Evolutionary conservation across 2,329 filamentous ascomycete genomes (phyloP).

Genomic region (Penicillium palitans): DNA sequence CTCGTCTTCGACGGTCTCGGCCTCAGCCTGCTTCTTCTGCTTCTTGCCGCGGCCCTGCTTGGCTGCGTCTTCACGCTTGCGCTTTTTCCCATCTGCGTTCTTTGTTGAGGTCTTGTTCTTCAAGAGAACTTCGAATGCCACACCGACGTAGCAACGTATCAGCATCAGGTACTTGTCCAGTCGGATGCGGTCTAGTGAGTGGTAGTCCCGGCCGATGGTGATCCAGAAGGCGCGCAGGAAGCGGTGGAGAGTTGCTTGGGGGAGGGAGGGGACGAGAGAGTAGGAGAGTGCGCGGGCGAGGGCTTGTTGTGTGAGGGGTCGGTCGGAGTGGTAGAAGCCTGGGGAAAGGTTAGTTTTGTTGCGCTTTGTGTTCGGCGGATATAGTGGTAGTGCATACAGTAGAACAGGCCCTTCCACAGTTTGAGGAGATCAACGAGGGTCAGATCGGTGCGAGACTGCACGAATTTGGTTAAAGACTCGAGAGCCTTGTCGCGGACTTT

Average conservation of each 20-base stretch:
- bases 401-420: slow-evolving; percentile 94
- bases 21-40: slow-evolving; percentile 30
- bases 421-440: slow-evolving; percentile 73
- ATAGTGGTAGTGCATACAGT: slow-evolving; percentile 53
- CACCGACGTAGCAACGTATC: slow-evolving; percentile 73
- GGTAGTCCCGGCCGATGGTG: slow-evolving; percentile 69
- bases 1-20: slow-evolving; percentile 21
- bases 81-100: slow-evolving; percentile 29
- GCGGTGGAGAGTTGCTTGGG: slow-evolving; percentile 46
- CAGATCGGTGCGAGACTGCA: slow-evolving; percentile 64
- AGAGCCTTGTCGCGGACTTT: slow-evolving; percentile 76
- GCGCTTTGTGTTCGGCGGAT: background rate
- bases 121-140: slow-evolving; percentile 58
- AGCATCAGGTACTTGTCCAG: slow-evolving; percentile 94
- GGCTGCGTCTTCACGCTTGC: slow-evolving; percentile 33
- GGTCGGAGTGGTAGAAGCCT: slow-evolving; percentile 91
- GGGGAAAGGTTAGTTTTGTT: background rate
- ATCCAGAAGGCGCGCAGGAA: slow-evolving; percentile 69
- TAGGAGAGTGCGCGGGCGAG: slow-evolving; percentile 75
- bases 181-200: slow-evolving; percentile 68
- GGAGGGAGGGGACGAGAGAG: slow-evolving; percentile 62
- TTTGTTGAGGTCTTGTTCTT: slow-evolving; percentile 25
- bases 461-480: slow-evolving; percentile 73
- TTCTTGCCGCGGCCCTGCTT: slow-evolving; percentile 30
- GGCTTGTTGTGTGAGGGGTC: slow-evolving; percentile 79